Evolutionary conservation across 2,329 filamentous ascomycete genomes (phyloP).

Genomic region (Sarocladiaceae sp.): DNA sequence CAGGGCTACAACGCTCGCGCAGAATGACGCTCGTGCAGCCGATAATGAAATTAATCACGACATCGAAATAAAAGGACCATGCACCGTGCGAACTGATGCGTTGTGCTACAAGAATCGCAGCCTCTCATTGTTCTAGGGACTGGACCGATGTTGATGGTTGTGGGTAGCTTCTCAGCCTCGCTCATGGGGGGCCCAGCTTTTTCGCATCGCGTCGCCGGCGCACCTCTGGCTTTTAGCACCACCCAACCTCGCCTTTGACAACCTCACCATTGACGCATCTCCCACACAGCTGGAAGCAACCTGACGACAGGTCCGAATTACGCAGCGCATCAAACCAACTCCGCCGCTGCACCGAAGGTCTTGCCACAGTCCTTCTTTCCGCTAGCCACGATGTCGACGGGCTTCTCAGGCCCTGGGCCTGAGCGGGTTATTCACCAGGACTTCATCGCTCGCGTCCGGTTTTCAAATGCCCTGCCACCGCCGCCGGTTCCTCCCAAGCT

Average conservation of each 20-base stretch:
- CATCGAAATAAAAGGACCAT: background rate
- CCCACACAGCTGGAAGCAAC: background rate
- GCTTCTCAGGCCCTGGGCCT: conserved; percentile 32
- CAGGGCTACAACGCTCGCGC: conserved; percentile 2
- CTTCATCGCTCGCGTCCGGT: conserved; percentile 93
- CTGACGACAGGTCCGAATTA: no score
- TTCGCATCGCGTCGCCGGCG: conserved; percentile 4
- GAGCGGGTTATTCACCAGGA: conserved; percentile 78
- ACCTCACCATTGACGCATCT: background rate
- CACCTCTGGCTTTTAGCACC: conserved; percentile 3
- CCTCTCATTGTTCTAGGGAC: no score
- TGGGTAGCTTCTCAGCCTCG: conserved; percentile 7
- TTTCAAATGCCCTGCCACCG: conserved; percentile 91
- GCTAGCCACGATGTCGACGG: conserved; percentile 28
- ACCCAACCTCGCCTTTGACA: conserved; percentile 1
- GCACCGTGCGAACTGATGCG: background rate
- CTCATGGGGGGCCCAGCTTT: background rate
- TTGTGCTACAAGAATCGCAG: background rate
- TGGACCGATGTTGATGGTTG: background rate
- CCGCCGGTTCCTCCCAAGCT: conserved; percentile 94
- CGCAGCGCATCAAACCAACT: no score
- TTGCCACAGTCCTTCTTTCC: no score
- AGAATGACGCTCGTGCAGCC: background rate
- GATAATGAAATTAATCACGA: conserved; percentile 13
- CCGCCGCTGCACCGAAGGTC: no score